Evolutionary conservation across 768 basidiomycete genomes (phyloP), one percentile per base, ranked within the genome.

Genomic region (Podaxis sp.): DNA sequence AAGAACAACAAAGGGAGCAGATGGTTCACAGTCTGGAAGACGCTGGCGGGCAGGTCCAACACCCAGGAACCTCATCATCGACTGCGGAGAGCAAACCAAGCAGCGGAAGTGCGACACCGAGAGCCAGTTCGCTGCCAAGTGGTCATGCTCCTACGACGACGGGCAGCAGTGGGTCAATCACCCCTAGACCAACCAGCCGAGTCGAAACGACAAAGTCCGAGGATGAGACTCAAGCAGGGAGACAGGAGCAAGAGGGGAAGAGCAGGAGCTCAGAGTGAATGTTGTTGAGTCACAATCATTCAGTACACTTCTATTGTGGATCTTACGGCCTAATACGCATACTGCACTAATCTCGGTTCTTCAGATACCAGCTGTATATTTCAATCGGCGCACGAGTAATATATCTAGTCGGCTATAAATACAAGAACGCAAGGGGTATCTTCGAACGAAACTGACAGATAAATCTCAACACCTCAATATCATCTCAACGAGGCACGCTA

Each of bases 21-120:
- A 74, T 72, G 73, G 44, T 72, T 12, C 68, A 71, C 3, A 72
- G 69, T 36, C 59, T 70, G 17, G 65, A 71, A 62, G 65, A 65
- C 3, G 66, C 68, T 38, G 69, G 68, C 22, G 70, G 63, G 1
- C 24, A 68, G 22, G 64, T 66, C 33, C 46, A 59, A 57, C 38
- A n/a, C n/a, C 19, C 17, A 56, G 39, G 36, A 22, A 15, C 17
- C 12, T 30, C 19, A 17, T 15, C 44, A 33, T 36, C 17, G 28
- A 12, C 44, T 13, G 33, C 5, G 24, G 57, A 36, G 24, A 59
- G 58, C 28, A 51, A 26, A 40, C 8, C 38, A 2, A 56, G 61
- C 24, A 62, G 44, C 13, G 52, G 61, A 17, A 46, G 40, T 39
- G 28, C 22, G 36, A 62, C 53, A 11, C 61, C 53, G 2, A 12